A percentile compares a stretch with the other conserved stretches of the same genome.
phyloP scores from a whole-genome alignment of 2,329 filamentous ascomycete species.

The Scorias spongiosa region DNA sequence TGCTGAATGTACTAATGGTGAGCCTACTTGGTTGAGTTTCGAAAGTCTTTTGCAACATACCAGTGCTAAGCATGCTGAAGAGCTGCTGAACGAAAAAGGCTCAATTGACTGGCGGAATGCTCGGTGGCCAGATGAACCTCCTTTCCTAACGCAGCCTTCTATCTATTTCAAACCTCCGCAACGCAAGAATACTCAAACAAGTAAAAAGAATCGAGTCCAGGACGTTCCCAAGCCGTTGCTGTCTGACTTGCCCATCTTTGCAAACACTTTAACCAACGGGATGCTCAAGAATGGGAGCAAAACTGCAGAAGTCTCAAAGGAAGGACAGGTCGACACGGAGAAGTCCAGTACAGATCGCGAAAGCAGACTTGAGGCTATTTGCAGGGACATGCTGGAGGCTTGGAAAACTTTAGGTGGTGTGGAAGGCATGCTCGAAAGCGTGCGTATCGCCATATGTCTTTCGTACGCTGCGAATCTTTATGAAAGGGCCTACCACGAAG shows the following conservation, averaged over 20 bases:
- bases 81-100: constrained; percentile 54
- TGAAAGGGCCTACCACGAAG: not conserved
- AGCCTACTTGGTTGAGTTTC: constrained; percentile 55
- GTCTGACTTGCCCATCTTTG: not conserved
- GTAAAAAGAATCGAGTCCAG: not conserved
- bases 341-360: not conserved
- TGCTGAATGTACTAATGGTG: constrained; percentile 29
- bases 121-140: constrained; percentile 63
- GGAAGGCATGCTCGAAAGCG: not conserved
- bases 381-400: not conserved
- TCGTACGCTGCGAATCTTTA: not conserved
- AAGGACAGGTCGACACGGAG: not conserved
- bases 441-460: not conserved
- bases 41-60: constrained; percentile 72
- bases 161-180: not conserved
- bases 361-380: not conserved
- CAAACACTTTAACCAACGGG: not conserved
- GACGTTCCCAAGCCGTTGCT: not conserved
- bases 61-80: constrained; percentile 62
- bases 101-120: constrained; percentile 63
- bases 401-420: not conserved
- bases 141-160: constrained; percentile 40
- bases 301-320: not conserved
- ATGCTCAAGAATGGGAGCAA: not conserved
- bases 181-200: not conserved